phyloP scores from a whole-genome alignment of 306 rosid species.

The Castanea mollissima region DNA sequence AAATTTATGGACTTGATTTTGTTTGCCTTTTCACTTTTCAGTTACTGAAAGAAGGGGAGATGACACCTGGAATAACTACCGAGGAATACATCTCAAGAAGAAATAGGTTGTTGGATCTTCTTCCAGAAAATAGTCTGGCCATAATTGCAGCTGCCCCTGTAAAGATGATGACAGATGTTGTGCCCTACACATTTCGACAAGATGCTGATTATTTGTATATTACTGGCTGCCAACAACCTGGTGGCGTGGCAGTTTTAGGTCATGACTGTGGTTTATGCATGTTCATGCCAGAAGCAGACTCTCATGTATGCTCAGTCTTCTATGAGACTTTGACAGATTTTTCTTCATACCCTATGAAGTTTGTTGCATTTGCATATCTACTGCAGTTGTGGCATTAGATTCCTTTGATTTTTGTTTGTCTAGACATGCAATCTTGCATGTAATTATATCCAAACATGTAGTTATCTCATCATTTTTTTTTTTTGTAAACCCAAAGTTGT shows the following conservation, averaged over 20 bases:
- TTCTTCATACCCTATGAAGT: constrained; percentile 10
- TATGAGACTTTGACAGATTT: not conserved
- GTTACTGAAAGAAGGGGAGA: constrained; percentile 84
- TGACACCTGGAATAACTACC: constrained; percentile 69
- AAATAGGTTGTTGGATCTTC: constrained; percentile 73
- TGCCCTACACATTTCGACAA: constrained; percentile 90
- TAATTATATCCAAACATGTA: not conserved
- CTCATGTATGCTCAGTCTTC: constrained; percentile 57
- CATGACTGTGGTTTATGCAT: constrained; percentile 81
- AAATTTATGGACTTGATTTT: constrained; percentile 1
- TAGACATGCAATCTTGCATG: constrained; percentile 1
- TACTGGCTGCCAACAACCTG: constrained; percentile 97
- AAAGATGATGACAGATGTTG: constrained; percentile 96
- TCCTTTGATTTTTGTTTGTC: not conserved
- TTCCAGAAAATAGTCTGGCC: constrained; percentile 83
- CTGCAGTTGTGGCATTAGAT: constrained; percentile 4
- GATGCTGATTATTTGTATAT: constrained; percentile 80
- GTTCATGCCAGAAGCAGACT: constrained; percentile 89
- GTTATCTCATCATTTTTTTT: not conserved
- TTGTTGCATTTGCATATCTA: constrained; percentile 8
- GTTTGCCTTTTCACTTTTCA: constrained; percentile 37
- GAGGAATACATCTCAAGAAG: constrained; percentile 80
- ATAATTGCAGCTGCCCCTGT: constrained; percentile 88
- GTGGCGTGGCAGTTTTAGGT: constrained; percentile 84
- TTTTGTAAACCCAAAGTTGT: not conserved